These are phyloP conservation scores for Lasiosphaeria hispida DNA, from an alignment of 495 filamentous ascomycete species.

Conservation along the genomic window DNA sequence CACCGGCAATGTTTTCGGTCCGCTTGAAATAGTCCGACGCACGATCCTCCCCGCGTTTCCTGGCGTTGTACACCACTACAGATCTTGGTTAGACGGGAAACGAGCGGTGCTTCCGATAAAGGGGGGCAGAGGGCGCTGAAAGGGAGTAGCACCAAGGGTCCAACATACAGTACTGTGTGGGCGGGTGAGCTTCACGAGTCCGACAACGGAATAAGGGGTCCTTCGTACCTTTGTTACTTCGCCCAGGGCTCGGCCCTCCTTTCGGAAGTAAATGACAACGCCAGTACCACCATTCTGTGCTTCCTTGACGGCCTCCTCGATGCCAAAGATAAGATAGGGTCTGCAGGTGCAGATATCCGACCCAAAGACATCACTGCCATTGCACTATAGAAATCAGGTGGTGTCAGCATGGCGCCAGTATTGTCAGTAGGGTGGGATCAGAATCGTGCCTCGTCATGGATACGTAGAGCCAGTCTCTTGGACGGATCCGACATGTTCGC, in stretches of 20 bases:
- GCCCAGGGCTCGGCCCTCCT: conserved; percentile 92
- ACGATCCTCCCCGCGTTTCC: conserved; percentile 78
- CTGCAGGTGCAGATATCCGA: conserved; percentile 98
- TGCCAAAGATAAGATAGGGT: conserved; percentile 94
- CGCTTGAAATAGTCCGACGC: conserved; percentile 97
- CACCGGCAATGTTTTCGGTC: conserved; percentile 95
- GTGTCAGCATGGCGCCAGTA: not conserved
- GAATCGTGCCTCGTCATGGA: conserved; percentile 76
- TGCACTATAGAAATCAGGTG: conserved; percentile 53
- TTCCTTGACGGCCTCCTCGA: conserved; percentile 94
- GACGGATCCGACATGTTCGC: conserved; percentile 88
- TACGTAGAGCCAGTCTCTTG: conserved; percentile 78
- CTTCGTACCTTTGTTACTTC: conserved; percentile 84
- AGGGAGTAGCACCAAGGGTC: conserved; percentile 2
- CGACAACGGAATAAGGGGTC: conserved; percentile 5
- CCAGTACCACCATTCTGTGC: conserved; percentile 92
- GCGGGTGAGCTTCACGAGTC: conserved; percentile 17
- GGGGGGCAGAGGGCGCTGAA: not conserved
- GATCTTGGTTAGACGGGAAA: conserved; percentile 30
- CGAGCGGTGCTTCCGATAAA: conserved; percentile 13
- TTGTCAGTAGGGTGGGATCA: conserved; percentile 8
- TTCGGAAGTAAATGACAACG: conserved; percentile 98
- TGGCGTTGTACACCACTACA: conserved; percentile 88
- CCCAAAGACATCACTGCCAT: conserved; percentile 96
- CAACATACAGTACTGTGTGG: conserved; percentile 46